These are phyloP conservation scores for Arxiozyma bovina DNA, from an alignment of 1,139 yeast species.

Conservation along the genomic window DNA sequence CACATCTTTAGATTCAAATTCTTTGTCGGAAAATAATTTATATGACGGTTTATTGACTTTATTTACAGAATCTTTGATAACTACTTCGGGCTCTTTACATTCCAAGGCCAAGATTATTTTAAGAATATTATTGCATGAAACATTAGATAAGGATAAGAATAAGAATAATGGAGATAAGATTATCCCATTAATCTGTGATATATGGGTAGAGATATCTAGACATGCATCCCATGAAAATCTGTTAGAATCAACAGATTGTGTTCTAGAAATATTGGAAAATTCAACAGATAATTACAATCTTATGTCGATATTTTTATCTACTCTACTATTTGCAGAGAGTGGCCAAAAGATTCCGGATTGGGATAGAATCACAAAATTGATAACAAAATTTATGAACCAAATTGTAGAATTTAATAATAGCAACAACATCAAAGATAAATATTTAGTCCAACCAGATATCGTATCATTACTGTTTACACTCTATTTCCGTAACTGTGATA, in stretches of 20 bases:
- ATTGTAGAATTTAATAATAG: conserved; percentile 7
- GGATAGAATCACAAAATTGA: conserved; percentile 19
- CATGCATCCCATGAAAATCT: conserved; percentile 56
- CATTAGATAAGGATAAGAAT: conserved; percentile 22
- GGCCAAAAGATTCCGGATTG: conserved; percentile 49
- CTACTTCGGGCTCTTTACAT: conserved; percentile 65
- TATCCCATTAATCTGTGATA: conserved; percentile 47
- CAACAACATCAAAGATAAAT: neutral
- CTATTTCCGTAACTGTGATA: conserved; percentile 51
- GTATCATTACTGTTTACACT: conserved; percentile 36
- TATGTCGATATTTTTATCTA: conserved; percentile 30
- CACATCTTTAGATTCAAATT: conserved; percentile 24
- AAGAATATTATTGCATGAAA: conserved; percentile 36
- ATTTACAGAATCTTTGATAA: conserved; percentile 66
- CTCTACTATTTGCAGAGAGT: conserved; percentile 56
- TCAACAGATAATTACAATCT: conserved; percentile 15
- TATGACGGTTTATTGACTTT: conserved; percentile 52
- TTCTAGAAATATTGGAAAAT: conserved; percentile 29
- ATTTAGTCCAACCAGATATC: conserved; percentile 20
- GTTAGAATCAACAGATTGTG: conserved; percentile 36
- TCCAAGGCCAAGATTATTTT: conserved; percentile 54
- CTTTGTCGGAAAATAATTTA: conserved; percentile 37
- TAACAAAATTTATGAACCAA: conserved; percentile 8
- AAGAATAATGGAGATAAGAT: conserved; percentile 18
- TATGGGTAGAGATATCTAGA: conserved; percentile 50